Evolutionary conservation across 192 early-diverging fungal genomes (phyloP), one percentile per base, ranked within the genome.

Genomic region (Chytriomyces sp.): DNA sequence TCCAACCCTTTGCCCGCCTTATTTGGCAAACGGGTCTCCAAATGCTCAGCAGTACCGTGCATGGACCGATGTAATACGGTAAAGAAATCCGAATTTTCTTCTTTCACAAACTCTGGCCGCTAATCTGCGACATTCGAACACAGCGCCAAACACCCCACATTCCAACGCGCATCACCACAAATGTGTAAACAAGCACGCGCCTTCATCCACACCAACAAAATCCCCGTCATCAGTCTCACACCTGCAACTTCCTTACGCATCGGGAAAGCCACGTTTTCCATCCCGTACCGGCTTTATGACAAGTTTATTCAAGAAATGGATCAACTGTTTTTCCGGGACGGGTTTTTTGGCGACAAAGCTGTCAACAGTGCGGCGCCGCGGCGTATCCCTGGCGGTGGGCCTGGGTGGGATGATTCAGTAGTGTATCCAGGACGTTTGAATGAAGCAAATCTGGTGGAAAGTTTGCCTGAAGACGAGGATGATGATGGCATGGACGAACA

Each of bases 31-130:
- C 23, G 71, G 71, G 16, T 53, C 60, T 20, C 61, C 71, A 9
- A 73, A 73, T 60, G 46, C 24, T 6, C 24, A 73, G n/a, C 61
- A 61, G 20, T 73, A 49, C 60, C 71, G 71, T n/a, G 71, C 71
- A 24, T 73, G 71, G 71, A 73, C 71, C 7, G 71, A 73, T 73
- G 26, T 73, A 10, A 73, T 73, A 53, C 60, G 71, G 71, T 73
- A 35, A 35, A 35, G 35, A 35, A 35, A 35, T 35, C 35, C 35
- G 35, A 35, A 63, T 5, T 64, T 63, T 64, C 18, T 23, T 11
- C 28, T 23, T 28, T 4, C 1, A 18, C 26, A n/a, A 20, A 13
- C 16, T 28, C 66, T n/a, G 44, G 18, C 10, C 53, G 9, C 7
- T 24, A 26, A 13, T 71, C 6, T 43, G 57, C 50, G 3, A 4